Evolutionary conservation across 176 grass and related monocot genomes (phyloP).

Genomic region (Coix lacrymajobi): DNA sequence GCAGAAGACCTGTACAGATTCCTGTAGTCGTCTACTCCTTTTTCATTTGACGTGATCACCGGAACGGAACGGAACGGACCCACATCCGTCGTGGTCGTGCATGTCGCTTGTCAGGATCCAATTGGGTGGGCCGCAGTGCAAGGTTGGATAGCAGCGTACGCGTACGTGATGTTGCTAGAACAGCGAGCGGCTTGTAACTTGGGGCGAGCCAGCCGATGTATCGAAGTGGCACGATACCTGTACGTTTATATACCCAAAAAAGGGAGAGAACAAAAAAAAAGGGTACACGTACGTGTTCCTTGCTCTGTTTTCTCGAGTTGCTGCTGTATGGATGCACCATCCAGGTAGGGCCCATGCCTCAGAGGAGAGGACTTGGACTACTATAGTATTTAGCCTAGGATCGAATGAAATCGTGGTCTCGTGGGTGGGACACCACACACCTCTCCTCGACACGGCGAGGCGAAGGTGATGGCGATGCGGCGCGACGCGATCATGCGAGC

Average conservation of each 20-base stretch:
- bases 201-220: not conserved
- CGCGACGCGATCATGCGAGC: conserved; percentile 11
- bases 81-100: not conserved
- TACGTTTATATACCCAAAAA: too few relatives aligned
- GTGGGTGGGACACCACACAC: not conserved
- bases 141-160: not conserved
- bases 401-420: not conserved
- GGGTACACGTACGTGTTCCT: too few relatives aligned
- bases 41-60: not conserved
- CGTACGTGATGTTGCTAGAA: not conserved
- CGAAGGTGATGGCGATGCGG: not conserved
- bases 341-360: not conserved
- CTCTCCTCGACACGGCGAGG: not conserved
- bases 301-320: not conserved
- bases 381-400: not conserved
- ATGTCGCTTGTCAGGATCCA: not conserved
- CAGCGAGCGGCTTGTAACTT: not conserved
- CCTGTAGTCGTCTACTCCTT: too few relatives aligned
- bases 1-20: not conserved
- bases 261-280: too few relatives aligned
- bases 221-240: too few relatives aligned
- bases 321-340: not conserved
- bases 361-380: not conserved
- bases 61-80: not conserved
- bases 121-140: not conserved